Base-by-base conservation (phyloP, 2,329 filamentous ascomycete genomes). In the Delphinella strobiligena region DNA sequence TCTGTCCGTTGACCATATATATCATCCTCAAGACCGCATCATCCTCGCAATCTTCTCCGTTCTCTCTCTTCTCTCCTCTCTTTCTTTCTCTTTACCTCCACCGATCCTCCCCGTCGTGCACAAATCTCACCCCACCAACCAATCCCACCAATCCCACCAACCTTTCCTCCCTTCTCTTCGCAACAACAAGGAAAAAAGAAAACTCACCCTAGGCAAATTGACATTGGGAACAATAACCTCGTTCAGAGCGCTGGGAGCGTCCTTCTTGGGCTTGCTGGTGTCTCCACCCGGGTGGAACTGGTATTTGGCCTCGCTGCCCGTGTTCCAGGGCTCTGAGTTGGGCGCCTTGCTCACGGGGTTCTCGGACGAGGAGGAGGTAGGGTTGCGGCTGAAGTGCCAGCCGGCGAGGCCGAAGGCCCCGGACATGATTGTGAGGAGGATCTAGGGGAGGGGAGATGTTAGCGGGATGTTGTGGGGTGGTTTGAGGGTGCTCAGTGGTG, bases 211-310 rank as follows among this genome's bases (percentile, higher is more conserved):
- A 59, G 91, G 88, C 52, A 96, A 72, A 58, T 81, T 91, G 59
- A 98, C 88, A 59, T 93, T 82, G 56, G 91, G 91, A 40, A 98
- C 73, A 60, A 98, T 80, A 53, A 95, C 88, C 49, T 82, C 83
- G 74, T 98, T 94, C 66, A 98, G 69, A 48, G 91, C 91, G 63
- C 85, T 93, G 50, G 91, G 91, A 46, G 91, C 91, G 56, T 95
- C 85, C 70, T 81, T 86, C 61, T 83, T 82, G 46, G 75, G 67
- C 58, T 79, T 71, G 64, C 58, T 78, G 58, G 72, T 66, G 67
- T 96, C 85, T 54, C 88, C 91, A 54, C 85, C 83, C 44, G 88
- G 88, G 71, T 73, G 68, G 57, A 72, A 74, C 51, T 71, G 64
- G 60, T 82, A 83, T 59, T 78, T 78, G 62, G 70, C 80, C 43